phyloP scores from a whole-genome alignment of 306 rosid species.

The Glycyrrhiza uralensis region DNA sequence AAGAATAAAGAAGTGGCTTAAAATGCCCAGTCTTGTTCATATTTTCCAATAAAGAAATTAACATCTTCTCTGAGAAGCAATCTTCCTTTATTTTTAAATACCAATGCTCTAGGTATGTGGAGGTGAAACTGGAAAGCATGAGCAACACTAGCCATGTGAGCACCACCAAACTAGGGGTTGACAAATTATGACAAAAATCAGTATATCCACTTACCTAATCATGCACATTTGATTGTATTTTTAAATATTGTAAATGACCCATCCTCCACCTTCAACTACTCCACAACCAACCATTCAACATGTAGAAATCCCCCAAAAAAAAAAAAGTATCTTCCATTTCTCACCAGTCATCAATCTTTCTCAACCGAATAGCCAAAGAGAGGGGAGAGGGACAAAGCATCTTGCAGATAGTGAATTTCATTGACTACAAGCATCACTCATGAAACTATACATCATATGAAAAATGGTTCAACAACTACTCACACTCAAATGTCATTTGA shows the following conservation, averaged over 20 bases:
- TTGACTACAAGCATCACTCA: neutral
- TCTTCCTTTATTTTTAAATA: neutral
- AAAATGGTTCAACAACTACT: neutral
- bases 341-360: neutral
- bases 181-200: neutral
- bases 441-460: neutral
- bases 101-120: neutral
- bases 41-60: neutral
- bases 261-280: conserved; percentile 4
- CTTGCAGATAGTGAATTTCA: neutral
- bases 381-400: neutral
- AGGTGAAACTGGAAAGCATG: neutral
- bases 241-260: neutral
- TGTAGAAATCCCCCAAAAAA: neutral
- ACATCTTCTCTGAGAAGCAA: conserved; percentile 6
- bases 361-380: neutral
- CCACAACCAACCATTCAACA: conserved; percentile 9
- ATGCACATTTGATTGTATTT: neutral
- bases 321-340: neutral
- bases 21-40: neutral
- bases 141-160: neutral
- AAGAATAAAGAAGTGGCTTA: neutral
- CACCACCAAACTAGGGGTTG: neutral
- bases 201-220: neutral
- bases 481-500: too few relatives aligned